Base-by-base conservation (phyloP, 306 rosid genomes). In the Sicyos edulis region DNA sequence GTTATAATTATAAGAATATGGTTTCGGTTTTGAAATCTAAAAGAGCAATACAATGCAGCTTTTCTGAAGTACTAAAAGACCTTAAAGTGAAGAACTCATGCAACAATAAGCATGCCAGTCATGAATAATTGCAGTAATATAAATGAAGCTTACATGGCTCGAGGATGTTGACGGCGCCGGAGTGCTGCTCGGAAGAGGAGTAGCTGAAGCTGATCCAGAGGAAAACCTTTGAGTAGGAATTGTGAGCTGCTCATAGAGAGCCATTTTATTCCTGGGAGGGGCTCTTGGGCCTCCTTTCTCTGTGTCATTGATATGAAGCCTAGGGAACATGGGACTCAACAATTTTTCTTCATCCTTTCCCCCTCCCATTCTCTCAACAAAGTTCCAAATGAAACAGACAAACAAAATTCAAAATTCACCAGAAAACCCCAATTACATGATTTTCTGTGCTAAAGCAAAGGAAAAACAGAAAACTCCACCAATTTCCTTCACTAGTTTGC, bases 251-350 rank as follows among this genome's bases (percentile, higher is more conserved):
- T 86, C 90, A 78, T 83, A 83, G 54, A 88, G 87, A 82, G 92
- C 95, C 96, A 88, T 91, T 64, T 91, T 91, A 80, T 86, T 88
- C 82, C 95, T 88, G 73, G 92, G 88, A 52, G 95, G 95, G 71
- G 89, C 86, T 82, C 83, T 88, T 44, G 86, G 88, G 13, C 92
- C 92, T 79, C 92, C 86, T 81, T 82, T 88, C 59, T 81, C 89
- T 34, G 92, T 78, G 78, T 88, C 95, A 53, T 82, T 86, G 37
- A 91, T 82, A 85, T 85, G 85, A 58, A 91, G 78, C 90, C 95
- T 88, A 22, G 90, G 86, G 55, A 85, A 88, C 89, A 91, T 86
- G 52, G 95, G 92, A 29, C 83, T 83, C 24, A 53, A 79, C 75
- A 77, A 76, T 22, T 78, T 85, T 42, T 79, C 80, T 50, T 78